Base-by-base conservation (phyloP, 139 green algal genomes). In the Haematococcus lacustris region DNA sequence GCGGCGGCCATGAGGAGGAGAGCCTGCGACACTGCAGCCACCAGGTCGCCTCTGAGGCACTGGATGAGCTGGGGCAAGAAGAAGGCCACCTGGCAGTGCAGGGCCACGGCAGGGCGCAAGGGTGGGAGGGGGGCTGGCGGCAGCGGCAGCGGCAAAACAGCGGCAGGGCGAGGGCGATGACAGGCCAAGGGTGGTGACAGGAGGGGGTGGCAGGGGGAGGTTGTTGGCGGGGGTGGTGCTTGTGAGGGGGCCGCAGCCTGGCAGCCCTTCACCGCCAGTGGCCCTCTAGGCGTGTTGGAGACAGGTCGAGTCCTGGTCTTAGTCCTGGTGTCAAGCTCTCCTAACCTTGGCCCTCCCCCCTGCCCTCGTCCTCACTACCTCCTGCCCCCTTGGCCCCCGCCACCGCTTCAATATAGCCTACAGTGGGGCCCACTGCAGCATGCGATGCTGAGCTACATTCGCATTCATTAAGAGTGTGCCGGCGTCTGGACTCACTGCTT, bases 31-130 rank as follows among this genome's bases (percentile, higher is more conserved):
- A 97, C 79, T 71, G 78, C 57, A 37, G 84, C 84, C 66, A 74
- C 75, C 1, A 61, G 32, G 80, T 92, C 87, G n/a, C 66, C 47
- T 35, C 89, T 78, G 51, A 93, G 73, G 41, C 80, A 78, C 85
- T 97, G 92, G 71, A 98, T 89, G 35, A 98, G 83, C 80, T 98
- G 93, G 0, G 93, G 92, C 79, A 98, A 76, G 83, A 95, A 98
- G 76, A 97, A 95, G 0, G 86, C 86, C 37, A 95, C 82, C 76
- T 92, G 82, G 70, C 53, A 25, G 26, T 65, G 34, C 51, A 43
- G 25, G 4, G 38, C 50, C 63, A 13, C 6, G 6, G 38, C 21
- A 73, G 61, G 23, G n/a, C n/a, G n/a, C n/a, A 61, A n/a, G 68
- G 68, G 50, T 65, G 47, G 47, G 47, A 73, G 33, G 51, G 65